These are phyloP conservation scores for Coleophoma eucalyptorum DNA, from an alignment of 2,329 filamentous ascomycete species.

Conservation along the genomic window DNA sequence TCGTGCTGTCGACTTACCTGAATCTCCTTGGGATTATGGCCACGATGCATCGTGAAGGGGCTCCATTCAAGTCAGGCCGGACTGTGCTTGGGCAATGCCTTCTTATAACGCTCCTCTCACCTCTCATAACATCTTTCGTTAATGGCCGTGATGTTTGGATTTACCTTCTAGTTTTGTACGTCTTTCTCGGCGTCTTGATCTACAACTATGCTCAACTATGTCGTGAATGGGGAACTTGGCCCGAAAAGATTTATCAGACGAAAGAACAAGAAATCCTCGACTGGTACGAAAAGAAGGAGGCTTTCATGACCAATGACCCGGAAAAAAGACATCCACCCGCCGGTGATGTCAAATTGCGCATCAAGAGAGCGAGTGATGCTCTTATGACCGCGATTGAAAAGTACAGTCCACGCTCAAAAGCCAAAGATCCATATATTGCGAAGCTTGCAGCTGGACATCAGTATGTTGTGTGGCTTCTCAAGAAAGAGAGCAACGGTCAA, in stretches of 20 bases:
- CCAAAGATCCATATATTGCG: constrained; percentile 39
- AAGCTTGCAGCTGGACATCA: constrained; percentile 43
- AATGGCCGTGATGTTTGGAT: constrained; percentile 48
- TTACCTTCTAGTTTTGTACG: constrained; percentile 40
- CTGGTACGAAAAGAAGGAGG: constrained; percentile 30
- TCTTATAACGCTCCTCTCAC: constrained; percentile 51
- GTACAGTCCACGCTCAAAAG: constrained; percentile 23
- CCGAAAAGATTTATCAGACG: constrained; percentile 45
- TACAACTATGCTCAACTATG: constrained; percentile 46
- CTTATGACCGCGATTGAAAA: constrained; percentile 35
- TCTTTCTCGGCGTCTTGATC: constrained; percentile 48
- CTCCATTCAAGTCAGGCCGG: constrained; percentile 40
- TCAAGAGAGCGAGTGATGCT: constrained; percentile 2
- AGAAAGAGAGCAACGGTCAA: constrained; percentile 13
- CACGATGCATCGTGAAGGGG: constrained; percentile 46
- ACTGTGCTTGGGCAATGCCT: constrained; percentile 51
- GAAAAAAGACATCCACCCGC: constrained; percentile 28
- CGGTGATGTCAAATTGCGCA: constrained; percentile 1
- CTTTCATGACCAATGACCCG: neutral
- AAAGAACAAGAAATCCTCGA: constrained; percentile 40
- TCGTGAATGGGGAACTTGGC: constrained; percentile 58
- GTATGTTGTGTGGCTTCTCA: constrained; percentile 40
- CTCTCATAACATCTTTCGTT: constrained; percentile 50
- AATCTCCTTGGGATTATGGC: constrained; percentile 47
- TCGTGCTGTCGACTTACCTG: constrained; percentile 54